These are phyloP conservation scores for Malus hybrid DNA, from an alignment of 331 rosid genomes.

Conservation along the genomic window DNA sequence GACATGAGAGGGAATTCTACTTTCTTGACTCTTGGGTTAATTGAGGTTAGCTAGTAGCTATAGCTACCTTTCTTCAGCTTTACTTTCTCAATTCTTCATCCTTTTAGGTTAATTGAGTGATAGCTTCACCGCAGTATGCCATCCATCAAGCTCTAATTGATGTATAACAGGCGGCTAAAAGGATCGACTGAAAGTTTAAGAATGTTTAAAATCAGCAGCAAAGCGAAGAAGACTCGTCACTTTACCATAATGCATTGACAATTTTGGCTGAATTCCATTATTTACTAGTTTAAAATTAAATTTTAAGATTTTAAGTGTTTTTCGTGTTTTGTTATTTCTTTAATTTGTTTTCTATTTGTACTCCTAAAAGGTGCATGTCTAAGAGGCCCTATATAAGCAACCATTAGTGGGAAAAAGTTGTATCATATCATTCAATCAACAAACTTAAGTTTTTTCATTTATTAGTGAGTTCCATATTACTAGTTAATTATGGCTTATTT, in stretches of 20 bases:
- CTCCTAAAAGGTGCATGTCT: background rate
- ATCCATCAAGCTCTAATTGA: background rate
- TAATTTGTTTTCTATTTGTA: background rate
- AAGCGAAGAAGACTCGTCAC: background rate
- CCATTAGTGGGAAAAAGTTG: background rate
- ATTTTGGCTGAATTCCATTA: background rate
- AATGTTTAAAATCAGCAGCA: background rate
- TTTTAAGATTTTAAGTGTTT: background rate
- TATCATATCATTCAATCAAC: background rate
- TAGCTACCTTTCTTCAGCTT: background rate
- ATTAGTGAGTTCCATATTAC: background rate
- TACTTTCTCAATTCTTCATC: background rate
- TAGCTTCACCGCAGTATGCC: background rate
- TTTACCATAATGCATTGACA: background rate
- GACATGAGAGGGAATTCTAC: background rate
- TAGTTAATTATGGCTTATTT: background rate
- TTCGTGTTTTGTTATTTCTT: too few relatives aligned
- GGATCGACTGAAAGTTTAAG: background rate
- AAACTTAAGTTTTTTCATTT: background rate
- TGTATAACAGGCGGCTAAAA: background rate
- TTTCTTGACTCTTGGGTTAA: background rate
- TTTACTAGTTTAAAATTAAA: too few relatives aligned
- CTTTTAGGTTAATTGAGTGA: background rate
- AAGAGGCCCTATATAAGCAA: background rate
- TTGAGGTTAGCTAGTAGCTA: background rate